Conservation (phyloP, 2,329 filamentous ascomycete species). For the Fusarium keratoplasticum region DNA sequence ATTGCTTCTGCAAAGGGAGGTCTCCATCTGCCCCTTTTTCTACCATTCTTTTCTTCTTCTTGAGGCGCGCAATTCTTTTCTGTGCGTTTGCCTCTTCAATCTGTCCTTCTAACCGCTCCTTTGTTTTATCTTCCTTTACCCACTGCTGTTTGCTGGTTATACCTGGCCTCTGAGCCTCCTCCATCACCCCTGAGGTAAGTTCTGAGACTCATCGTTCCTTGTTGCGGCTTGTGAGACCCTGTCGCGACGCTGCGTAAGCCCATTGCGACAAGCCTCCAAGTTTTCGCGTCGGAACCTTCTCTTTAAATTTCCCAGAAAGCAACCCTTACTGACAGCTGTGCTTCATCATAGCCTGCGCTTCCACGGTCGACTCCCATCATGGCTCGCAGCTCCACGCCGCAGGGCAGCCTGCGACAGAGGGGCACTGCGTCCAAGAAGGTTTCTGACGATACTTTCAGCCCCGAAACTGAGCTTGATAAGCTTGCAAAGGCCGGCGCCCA, state of each 20-base stretch:
- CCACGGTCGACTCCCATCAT: conserved; percentile 50
- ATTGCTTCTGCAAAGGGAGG: conserved; percentile 37
- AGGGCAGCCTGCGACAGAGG: conserved; percentile 70
- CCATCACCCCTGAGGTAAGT: conserved; percentile 41
- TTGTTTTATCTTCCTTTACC: conserved; percentile 28
- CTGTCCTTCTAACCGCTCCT: conserved; percentile 39
- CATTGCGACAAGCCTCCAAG: conserved; percentile 3
- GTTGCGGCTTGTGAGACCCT: conserved; percentile 21
- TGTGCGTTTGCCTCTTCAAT: conserved; percentile 23
- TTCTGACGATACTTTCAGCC: conserved; percentile 51
- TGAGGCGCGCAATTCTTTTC: conserved; percentile 36
- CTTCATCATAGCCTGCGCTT: conserved; percentile 20
- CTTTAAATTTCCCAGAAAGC: not conserved
- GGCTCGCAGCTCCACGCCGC: conserved; percentile 62
- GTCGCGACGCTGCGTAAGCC: conserved; percentile 5
- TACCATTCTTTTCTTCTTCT: conserved; percentile 24
- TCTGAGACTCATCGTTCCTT: conserved; percentile 29
- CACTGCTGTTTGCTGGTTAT: conserved; percentile 16
- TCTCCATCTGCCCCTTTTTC: conserved; percentile 32
- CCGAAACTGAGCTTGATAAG: conserved; percentile 64
- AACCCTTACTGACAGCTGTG: conserved; percentile 29
- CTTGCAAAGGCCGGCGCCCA: conserved; percentile 55
- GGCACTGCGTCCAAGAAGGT: conserved; percentile 64
- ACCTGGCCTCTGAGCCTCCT: conserved; percentile 17
- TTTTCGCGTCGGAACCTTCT: conserved; percentile 1